Conservation (phyloP, 495 filamentous ascomycete species). For the Talaromyces wortmannii region DNA sequence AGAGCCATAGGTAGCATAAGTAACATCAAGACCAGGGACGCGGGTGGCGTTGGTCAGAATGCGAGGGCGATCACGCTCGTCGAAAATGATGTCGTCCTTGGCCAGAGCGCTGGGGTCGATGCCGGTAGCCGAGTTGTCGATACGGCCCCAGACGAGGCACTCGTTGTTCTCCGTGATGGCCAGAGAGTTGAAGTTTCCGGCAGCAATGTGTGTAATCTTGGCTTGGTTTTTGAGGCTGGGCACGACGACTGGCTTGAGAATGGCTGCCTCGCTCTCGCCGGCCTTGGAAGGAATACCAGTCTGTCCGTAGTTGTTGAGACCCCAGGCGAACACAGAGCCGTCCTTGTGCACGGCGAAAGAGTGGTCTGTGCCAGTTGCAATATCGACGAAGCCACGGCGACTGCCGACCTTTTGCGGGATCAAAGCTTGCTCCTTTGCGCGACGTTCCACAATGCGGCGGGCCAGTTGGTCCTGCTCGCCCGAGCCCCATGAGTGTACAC, state of each 20-base stretch:
- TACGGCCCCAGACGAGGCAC: constrained; percentile 62
- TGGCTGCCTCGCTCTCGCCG: constrained; percentile 41
- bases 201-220: constrained; percentile 44
- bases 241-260: constrained; percentile 40
- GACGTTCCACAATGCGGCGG: constrained; percentile 57
- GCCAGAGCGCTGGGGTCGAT: constrained; percentile 40
- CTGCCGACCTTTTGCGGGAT: constrained; percentile 53
- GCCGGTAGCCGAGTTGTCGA: constrained; percentile 58
- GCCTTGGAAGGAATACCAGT: constrained; percentile 56
- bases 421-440: constrained; percentile 48
- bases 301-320: constrained; percentile 69
- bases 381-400: constrained; percentile 45
- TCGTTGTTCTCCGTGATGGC: constrained; percentile 55
- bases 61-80: constrained; percentile 45
- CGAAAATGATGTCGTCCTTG: constrained; percentile 50
- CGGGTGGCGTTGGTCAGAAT: constrained; percentile 49
- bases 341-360: constrained; percentile 60
- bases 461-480: constrained; percentile 74
- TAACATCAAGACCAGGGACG: constrained; percentile 21
- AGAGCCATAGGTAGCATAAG: constrained; percentile 33
- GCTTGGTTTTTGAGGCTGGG: constrained; percentile 41
- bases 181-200: constrained; percentile 62
- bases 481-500: constrained; percentile 64
- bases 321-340: constrained; percentile 61
- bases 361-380: constrained; percentile 63